These are phyloP conservation scores for Eimeria nieschulzi DNA, from an alignment of 169 alveolate species.

Conservation along the genomic window DNA sequence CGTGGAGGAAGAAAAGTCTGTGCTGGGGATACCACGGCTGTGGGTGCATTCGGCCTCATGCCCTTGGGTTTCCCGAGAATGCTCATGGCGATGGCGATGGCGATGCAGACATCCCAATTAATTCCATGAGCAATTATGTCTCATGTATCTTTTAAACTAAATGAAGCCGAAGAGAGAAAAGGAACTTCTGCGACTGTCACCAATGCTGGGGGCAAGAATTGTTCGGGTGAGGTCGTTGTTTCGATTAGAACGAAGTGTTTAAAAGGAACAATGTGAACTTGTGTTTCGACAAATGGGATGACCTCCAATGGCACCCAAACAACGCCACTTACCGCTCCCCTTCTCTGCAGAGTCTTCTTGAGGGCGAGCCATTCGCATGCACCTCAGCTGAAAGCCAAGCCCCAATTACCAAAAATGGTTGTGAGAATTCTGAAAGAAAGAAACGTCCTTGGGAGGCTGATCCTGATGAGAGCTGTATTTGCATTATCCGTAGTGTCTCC, in stretches of 20 bases:
- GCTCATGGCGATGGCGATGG: neutral
- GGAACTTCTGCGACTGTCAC: neutral
- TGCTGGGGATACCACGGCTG: constrained; percentile 40
- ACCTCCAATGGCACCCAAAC: neutral
- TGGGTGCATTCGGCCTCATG: constrained; percentile 37
- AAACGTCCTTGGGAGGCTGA: neutral
- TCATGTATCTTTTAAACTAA: neutral
- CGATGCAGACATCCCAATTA: neutral
- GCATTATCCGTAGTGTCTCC: constrained; percentile 10
- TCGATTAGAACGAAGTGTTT: neutral
- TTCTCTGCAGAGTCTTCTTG: neutral
- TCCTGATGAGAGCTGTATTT: neutral
- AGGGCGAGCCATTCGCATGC: neutral
- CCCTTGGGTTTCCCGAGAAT: neutral
- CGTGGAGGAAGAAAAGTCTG: neutral
- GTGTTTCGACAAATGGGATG: constrained; percentile 22
- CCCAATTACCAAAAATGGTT: neutral
- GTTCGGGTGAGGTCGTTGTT: constrained; percentile 4
- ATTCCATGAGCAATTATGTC: no score
- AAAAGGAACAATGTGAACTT: neutral
- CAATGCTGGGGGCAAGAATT: neutral
- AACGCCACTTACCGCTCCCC: neutral
- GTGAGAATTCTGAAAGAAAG: no score
- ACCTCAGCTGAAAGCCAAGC: neutral
- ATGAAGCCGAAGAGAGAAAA: neutral